Evolutionary conservation across 176 grass and related monocot genomes (phyloP).

Genomic region (Oryza rufipogon): DNA sequence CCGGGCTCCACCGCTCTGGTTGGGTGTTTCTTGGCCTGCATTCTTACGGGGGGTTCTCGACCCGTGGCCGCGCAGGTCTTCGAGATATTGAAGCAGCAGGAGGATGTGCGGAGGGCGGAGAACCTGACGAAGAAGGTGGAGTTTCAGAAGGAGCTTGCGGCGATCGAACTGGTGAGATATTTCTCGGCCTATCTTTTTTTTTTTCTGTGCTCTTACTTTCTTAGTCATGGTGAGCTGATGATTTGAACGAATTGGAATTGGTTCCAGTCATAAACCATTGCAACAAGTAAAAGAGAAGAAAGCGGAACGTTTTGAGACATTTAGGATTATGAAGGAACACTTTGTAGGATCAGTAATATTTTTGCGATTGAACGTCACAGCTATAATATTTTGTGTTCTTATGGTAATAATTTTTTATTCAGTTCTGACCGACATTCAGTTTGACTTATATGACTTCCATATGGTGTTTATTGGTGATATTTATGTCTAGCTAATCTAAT

Average conservation of each 20-base stretch:
- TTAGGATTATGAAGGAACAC: background rate
- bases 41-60: conserved; percentile 9
- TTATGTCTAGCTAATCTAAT: background rate
- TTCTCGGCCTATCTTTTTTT: conserved; percentile 1
- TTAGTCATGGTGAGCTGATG: conserved; percentile 7
- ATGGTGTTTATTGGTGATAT: conserved; percentile 14
- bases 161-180: conserved; percentile 70
- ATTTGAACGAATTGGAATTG: conserved; percentile 22
- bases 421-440: background rate
- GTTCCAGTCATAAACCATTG: background rate
- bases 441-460: background rate
- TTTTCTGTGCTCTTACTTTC: background rate
- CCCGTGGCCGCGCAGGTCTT: conserved; percentile 56
- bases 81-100: conserved; percentile 68
- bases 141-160: conserved; percentile 49
- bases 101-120: conserved; percentile 69
- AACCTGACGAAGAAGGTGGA: conserved; percentile 57
- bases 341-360: background rate
- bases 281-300: too few species aligned
- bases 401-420: background rate
- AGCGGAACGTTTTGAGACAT: background rate
- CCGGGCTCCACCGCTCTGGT: background rate
- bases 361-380: background rate
- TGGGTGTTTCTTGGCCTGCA: background rate
- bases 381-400: background rate